Evolutionary conservation across 306 rosid genomes (phyloP).

Genomic region (Begonia fuchsioides): DNA sequence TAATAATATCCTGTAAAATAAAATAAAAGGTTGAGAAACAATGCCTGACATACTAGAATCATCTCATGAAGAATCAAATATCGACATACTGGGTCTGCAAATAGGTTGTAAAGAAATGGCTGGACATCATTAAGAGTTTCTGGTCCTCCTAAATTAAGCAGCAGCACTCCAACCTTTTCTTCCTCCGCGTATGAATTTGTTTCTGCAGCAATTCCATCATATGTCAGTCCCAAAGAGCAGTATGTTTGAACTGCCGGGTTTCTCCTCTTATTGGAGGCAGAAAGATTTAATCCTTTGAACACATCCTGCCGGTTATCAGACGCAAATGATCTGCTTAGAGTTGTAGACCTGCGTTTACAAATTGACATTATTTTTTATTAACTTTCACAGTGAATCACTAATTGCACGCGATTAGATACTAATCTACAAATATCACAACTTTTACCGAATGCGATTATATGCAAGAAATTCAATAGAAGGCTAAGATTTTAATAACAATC

Average conservation of each 20-base stretch:
- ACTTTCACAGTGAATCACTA: too few relatives aligned
- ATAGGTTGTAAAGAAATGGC: slow-evolving; percentile 84
- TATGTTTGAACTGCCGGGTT: slow-evolving; percentile 17
- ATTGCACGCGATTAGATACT: too few relatives aligned
- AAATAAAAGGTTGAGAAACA: not conserved
- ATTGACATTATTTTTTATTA: too few relatives aligned
- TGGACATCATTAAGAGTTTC: slow-evolving; percentile 91
- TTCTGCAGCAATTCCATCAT: slow-evolving; percentile 28
- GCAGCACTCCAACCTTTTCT: slow-evolving; percentile 90
- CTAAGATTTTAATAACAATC: too few relatives aligned
- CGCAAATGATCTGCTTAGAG: not conserved
- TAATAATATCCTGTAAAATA: slow-evolving; percentile 66
- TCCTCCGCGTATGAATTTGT: slow-evolving; percentile 29
- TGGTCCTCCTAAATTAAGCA: slow-evolving; percentile 93
- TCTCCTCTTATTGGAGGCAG: slow-evolving; percentile 23
- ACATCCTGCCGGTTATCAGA: not conserved
- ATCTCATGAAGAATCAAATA: not conserved
- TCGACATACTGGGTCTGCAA: slow-evolving; percentile 79
- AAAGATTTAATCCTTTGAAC: slow-evolving; percentile 10
- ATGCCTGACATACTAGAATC: not conserved
- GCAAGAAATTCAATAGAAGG: not conserved
- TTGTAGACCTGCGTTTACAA: not conserved
- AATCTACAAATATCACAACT: not conserved
- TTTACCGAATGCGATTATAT: not conserved
- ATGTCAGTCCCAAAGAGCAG: slow-evolving; percentile 37